phyloP scores from a whole-genome alignment of 2,329 filamentous ascomycete species.

The Balansia obtecta region DNA sequence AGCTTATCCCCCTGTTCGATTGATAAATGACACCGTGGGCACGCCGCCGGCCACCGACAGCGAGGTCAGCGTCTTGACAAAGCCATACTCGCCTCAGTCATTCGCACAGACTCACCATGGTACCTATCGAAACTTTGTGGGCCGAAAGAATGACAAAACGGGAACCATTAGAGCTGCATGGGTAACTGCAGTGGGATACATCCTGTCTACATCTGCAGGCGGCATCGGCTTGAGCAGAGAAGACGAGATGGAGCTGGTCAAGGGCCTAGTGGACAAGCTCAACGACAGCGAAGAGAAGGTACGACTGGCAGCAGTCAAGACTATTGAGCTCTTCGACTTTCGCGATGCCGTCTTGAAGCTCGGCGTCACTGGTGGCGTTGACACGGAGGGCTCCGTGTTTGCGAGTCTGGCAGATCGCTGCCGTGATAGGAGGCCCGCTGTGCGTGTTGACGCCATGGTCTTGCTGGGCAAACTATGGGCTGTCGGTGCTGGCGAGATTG shows the following conservation, averaged over 20 bases:
- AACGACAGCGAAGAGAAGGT: slow-evolving; percentile 87
- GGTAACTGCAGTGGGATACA: slow-evolving; percentile 73
- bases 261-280: slow-evolving; percentile 65
- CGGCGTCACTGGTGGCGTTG: slow-evolving; percentile 61
- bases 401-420: slow-evolving; percentile 75
- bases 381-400: slow-evolving; percentile 65
- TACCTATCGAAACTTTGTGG: slow-evolving; percentile 75
- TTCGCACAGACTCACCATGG: slow-evolving; percentile 72
- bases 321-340: slow-evolving; percentile 70
- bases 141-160: slow-evolving; percentile 77
- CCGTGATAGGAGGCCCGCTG: slow-evolving; percentile 69
- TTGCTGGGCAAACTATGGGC: slow-evolving; percentile 82
- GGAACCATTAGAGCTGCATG: slow-evolving; percentile 72
- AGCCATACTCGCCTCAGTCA: slow-evolving; percentile 75
- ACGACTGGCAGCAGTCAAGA: slow-evolving; percentile 75
- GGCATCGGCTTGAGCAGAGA: slow-evolving; percentile 76
- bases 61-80: slow-evolving; percentile 56
- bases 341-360: slow-evolving; percentile 72
- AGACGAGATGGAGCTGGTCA: slow-evolving; percentile 66
- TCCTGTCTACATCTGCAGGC: slow-evolving; percentile 82
- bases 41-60: slow-evolving; percentile 23
- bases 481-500: slow-evolving; percentile 79
- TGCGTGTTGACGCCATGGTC: slow-evolving; percentile 79
- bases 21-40: slow-evolving; percentile 41
- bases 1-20: slow-evolving; percentile 66